Evolutionary conservation across 2,329 filamentous ascomycete species (phyloP).

Genomic region (Fusarium anthophilum): DNA sequence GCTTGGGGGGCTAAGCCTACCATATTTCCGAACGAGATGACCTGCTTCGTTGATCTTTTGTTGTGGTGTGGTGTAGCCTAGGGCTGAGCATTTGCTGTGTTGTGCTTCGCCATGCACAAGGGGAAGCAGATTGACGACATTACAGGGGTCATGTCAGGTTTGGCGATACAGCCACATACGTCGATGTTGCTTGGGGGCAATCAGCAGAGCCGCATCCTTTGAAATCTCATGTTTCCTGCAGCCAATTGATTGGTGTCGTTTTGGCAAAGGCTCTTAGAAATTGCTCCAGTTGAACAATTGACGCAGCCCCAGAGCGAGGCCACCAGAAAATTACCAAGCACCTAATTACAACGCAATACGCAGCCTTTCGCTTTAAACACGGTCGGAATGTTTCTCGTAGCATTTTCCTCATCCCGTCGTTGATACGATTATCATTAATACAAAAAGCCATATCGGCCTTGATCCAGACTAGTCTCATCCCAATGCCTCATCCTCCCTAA

Average conservation of each 20-base stretch:
- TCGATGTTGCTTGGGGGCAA: background rate
- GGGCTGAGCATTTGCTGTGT: background rate
- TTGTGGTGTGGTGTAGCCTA: background rate
- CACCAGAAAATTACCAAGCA: too few species aligned
- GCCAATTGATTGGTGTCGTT: background rate
- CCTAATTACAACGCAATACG: too few species aligned
- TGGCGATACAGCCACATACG: conserved; percentile 9
- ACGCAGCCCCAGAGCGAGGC: too few species aligned
- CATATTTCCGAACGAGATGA: background rate
- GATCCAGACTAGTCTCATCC: background rate
- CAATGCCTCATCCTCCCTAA: conserved; percentile 19
- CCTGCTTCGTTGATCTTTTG: background rate
- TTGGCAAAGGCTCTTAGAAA: background rate
- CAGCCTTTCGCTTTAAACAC: background rate
- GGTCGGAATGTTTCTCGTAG: accelerated
- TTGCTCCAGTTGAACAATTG: background rate
- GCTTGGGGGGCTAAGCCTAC: background rate
- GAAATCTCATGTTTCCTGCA: background rate
- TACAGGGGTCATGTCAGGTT: background rate
- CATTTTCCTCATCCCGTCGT: accelerated
- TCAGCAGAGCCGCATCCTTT: background rate
- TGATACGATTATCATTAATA: background rate
- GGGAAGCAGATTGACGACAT: background rate
- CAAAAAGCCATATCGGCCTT: conserved; percentile 10
- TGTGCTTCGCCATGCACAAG: background rate